Base-by-base conservation (phyloP, 495 filamentous ascomycete genomes). In the Neurospora sp. region DNA sequence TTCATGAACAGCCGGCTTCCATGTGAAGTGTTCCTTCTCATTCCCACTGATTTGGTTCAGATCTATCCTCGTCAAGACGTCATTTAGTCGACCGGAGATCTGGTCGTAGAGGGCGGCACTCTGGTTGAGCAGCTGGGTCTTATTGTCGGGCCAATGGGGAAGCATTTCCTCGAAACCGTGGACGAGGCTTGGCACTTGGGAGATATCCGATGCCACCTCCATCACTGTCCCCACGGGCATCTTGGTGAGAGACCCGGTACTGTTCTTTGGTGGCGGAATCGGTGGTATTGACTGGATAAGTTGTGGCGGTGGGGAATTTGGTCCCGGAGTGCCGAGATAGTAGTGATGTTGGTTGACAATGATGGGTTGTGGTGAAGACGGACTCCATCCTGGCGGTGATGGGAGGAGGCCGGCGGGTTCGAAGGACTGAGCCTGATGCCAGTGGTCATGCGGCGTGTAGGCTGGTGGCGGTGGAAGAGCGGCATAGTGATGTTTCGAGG, bases 11-110 rank as follows among this genome's bases (percentile, higher is more conserved):
- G 77, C 74, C n/a, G 83, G 81, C 72, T 84, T 77, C 75, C 79
- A 85, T 1, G 78, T 77, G 53, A 80, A 84, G 8, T 93, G 80
- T 59, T 93, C 90, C 69, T 80, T 84, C 75, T 93, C 91, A 69
- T 88, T 83, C 3, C 89, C 89, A 72, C 80, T 81, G 70, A 89
- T 92, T 16, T 80, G 83, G n/a, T 91, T 90, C 18, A 82, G 83
- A 79, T 95, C 92, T 31, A 93, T 93, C 20, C 86, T 80, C 1
- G 90, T 92, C 68, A 93, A 86, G 22, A 92, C 85, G 39, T 86
- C 75, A 78, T 91, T 84, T 61, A 94, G 81, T 70, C 87, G 88
- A 45, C 81, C 77, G 45, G 85, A 84, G 74, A 93, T 86, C 71
- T 86, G 81, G 71, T 90, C 86, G 72, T 81, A 86, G 68, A 90